These are phyloP conservation scores for Russula dissimulans DNA, from an alignment of 768 basidiomycete genomes.

Conservation along the genomic window DNA sequence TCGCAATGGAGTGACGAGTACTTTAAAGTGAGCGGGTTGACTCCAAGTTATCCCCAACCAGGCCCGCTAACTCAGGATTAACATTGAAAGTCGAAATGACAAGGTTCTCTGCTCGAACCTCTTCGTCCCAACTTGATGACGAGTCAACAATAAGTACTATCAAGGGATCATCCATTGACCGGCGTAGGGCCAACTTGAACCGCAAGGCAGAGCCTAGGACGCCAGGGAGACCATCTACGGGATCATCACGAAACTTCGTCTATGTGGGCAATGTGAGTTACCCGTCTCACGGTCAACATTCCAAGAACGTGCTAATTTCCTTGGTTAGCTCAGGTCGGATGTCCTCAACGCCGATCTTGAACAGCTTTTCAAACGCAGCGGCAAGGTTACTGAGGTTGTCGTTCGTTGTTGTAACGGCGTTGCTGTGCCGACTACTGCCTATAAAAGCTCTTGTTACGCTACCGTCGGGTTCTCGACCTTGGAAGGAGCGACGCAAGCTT, in stretches of 20 bases:
- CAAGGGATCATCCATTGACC: not conserved
- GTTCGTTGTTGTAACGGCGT: slow-evolving; percentile 32
- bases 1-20: not conserved
- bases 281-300: slow-evolving; percentile 22
- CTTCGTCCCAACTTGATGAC: not conserved
- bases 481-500: not conserved
- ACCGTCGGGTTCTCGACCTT: not conserved
- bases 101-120: not conserved
- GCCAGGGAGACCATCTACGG: not conserved
- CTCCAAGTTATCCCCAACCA: not conserved
- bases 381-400: slow-evolving; percentile 26
- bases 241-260: slow-evolving; percentile 27
- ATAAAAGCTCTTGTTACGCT: slow-evolving; percentile 1
- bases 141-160: too few species aligned
- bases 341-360: slow-evolving; percentile 30
- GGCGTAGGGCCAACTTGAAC: too few species aligned
- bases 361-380: slow-evolving; percentile 31
- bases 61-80: too few species aligned
- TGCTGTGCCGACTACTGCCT: not conserved
- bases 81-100: not conserved
- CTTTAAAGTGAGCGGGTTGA: not conserved
- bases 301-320: not conserved
- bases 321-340: slow-evolving; percentile 19
- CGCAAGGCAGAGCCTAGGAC: slow-evolving; percentile 2
- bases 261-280: slow-evolving; percentile 57